These are phyloP conservation scores for Capsicum baccatum DNA, from an alignment of 257 asterid genomes.

Conservation along the genomic window DNA sequence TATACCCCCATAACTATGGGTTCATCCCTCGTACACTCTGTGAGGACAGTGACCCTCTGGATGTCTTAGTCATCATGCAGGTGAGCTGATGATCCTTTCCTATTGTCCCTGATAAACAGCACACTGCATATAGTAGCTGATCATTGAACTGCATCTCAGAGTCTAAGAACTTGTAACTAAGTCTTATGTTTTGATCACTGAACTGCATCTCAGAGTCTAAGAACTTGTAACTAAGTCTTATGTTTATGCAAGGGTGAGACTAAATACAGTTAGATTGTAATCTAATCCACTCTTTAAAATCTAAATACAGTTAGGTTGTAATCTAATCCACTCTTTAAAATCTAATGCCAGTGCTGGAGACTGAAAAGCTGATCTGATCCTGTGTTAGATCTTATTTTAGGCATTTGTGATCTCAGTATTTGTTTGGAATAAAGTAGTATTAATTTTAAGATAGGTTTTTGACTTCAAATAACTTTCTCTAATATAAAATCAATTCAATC, in stretches of 20 bases:
- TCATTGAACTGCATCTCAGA: neutral
- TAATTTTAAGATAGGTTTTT: too few relatives aligned
- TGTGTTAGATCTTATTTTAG: neutral
- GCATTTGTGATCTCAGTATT: constrained; percentile 5
- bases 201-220: neutral
- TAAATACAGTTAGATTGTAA: neutral
- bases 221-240: neutral
- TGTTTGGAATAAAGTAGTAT: neutral
- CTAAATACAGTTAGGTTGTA: neutral
- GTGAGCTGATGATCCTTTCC: constrained; percentile 41
- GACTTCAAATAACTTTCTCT: neutral
- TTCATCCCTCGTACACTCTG: constrained; percentile 96
- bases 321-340: neutral
- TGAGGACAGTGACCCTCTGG: constrained; percentile 92
- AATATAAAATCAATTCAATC: neutral
- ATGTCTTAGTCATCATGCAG: constrained; percentile 99
- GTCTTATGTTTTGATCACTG: neutral
- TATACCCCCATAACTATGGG: constrained; percentile 98
- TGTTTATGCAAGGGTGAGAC: neutral
- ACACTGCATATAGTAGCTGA: neutral
- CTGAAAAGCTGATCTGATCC: neutral
- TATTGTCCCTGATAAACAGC: constrained; percentile 22
- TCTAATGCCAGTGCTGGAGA: neutral
- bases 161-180: neutral
- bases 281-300: neutral